These are phyloP conservation scores for Leptomonas seymouri DNA, from an alignment of 208 protist genomes.

Conservation along the genomic window DNA sequence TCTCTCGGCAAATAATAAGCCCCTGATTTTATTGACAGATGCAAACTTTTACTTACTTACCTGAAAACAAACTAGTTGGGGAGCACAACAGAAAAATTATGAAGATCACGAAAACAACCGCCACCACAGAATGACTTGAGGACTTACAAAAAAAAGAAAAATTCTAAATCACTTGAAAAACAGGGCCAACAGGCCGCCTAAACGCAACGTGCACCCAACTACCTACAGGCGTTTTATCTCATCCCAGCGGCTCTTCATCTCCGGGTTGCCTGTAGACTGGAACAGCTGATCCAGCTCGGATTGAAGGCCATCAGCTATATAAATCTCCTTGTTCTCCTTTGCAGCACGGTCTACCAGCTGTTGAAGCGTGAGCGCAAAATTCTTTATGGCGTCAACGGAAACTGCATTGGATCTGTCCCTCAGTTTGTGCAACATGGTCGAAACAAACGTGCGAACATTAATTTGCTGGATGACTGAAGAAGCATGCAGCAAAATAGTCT, in stretches of 20 bases:
- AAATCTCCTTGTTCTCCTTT: conserved; percentile 79
- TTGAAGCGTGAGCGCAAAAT: conserved; percentile 61
- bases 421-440: conserved; percentile 39
- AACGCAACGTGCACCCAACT: not conserved
- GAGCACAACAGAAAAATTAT: conserved; percentile 1
- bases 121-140: not conserved
- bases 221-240: conserved; percentile 71
- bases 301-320: conserved; percentile 48
- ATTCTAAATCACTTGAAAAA: conserved; percentile 15
- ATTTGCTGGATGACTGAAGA: conserved; percentile 55
- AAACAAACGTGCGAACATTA: conserved; percentile 58
- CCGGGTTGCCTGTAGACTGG: conserved; percentile 41
- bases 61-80: conserved; percentile 3
- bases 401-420: conserved; percentile 40
- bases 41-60: conserved; percentile 5
- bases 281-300: conserved; percentile 56
- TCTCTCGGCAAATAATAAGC: no score
- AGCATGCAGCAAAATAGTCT: conserved; percentile 54
- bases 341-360: conserved; percentile 56
- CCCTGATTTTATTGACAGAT: no score
- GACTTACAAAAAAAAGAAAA: conserved; percentile 13
- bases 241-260: conserved; percentile 58
- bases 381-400: conserved; percentile 48
- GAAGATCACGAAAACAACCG: conserved; percentile 4
- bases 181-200: not conserved